A percentile compares a stretch with the other conserved stretches of the same genome.
Conservation (phyloP, 371 early-diverging fungal genomes). For the Mortierella sp. region DNA sequence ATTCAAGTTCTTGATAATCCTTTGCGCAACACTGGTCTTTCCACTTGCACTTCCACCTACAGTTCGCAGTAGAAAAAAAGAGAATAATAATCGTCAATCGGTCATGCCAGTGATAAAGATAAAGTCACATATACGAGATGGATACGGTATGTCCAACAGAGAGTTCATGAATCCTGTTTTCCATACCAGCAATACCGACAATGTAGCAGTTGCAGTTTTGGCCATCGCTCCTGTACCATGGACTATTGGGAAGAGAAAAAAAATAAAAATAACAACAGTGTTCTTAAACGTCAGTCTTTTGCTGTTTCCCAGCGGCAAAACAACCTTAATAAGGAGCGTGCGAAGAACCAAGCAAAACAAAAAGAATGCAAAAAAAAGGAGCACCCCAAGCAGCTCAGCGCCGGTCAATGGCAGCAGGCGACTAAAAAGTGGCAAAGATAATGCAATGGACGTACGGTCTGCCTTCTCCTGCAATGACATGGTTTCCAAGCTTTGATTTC, state of each 20-base stretch:
- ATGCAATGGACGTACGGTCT: conserved; percentile 39
- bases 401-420: background rate
- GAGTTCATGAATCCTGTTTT: background rate
- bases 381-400: background rate
- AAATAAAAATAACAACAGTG: background rate
- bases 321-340: conserved; percentile 14
- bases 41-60: conserved; percentile 89
- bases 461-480: conserved; percentile 54
- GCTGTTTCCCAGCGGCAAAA: background rate
- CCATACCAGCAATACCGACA: conserved; percentile 82
- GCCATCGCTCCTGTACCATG: conserved; percentile 68
- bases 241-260: conserved; percentile 20
- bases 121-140: too few species aligned
- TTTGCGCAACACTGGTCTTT: conserved; percentile 86
- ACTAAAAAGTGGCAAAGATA: background rate
- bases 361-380: conserved; percentile 9
- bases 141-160: too few species aligned
- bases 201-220: conserved; percentile 77
- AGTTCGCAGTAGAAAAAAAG: conserved; percentile 6
- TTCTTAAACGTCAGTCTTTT: background rate
- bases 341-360: background rate
- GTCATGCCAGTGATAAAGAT: background rate
- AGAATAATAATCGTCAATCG: background rate
- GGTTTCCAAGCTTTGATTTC: conserved; percentile 36
- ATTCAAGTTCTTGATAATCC: conserved; percentile 81